A percentile compares a stretch with the other conserved stretches of the same genome.
Evolutionary conservation across 108 stramenopile species (phyloP).

Genomic region (Chaetoceros tenuissimus): DNA sequence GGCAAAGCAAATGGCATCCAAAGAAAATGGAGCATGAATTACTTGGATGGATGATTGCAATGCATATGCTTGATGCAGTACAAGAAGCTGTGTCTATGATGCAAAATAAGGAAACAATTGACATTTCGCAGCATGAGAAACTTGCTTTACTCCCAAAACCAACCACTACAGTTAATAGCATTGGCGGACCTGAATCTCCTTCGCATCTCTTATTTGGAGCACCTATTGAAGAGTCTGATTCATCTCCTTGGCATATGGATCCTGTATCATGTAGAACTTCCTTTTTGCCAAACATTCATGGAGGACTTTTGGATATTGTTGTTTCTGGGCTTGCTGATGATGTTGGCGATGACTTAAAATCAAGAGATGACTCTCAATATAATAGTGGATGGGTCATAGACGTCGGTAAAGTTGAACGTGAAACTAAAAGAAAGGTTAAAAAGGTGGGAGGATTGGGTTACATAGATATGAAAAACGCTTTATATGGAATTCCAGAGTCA

Average conservation of each 20-base stretch:
- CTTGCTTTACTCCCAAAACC: constrained; percentile 22
- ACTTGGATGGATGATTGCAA: constrained; percentile 71
- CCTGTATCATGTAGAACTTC: constrained; percentile 73
- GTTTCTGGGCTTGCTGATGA: constrained; percentile 45
- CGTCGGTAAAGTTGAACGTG: constrained; percentile 61
- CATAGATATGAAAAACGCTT: constrained; percentile 79
- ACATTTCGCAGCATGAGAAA: constrained; percentile 17
- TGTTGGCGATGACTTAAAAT: constrained; percentile 30
- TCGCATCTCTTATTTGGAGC: background rate
- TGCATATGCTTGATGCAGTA: constrained; percentile 69
- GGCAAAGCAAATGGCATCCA: constrained; percentile 78
- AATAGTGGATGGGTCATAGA: constrained; percentile 76
- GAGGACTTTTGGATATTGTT: constrained; percentile 33
- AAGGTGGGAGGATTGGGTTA: constrained; percentile 74
- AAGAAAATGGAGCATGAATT: constrained; percentile 69
- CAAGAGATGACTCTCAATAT: constrained; percentile 48
- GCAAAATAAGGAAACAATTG: background rate
- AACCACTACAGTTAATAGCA: constrained; percentile 15
- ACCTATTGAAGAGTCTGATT: background rate
- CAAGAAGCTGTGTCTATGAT: constrained; percentile 39
- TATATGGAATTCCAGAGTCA: constrained; percentile 71
- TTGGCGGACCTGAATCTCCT: background rate
- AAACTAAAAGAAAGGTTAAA: constrained; percentile 69
- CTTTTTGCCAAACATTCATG: constrained; percentile 60
- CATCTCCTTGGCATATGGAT: constrained; percentile 24